phyloP scores from a whole-genome alignment of 2,329 filamentous ascomycete genomes.

The Lachnellula cervina region DNA sequence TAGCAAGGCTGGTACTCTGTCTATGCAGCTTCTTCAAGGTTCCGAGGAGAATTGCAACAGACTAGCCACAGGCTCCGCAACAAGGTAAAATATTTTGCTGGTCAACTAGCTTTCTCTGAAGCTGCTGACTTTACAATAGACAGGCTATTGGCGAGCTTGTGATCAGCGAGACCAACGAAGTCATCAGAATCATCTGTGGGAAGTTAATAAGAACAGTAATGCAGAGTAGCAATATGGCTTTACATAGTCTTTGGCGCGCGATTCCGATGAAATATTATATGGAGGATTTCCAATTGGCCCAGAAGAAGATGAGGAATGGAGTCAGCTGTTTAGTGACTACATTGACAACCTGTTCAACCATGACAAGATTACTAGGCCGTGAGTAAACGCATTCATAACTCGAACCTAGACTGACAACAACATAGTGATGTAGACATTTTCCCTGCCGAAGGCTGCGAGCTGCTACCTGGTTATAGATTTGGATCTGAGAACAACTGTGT shows the following conservation, averaged over 20 bases:
- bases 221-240: slow-evolving; percentile 3
- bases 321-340: slow-evolving; percentile 18
- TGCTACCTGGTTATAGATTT: not conserved
- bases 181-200: slow-evolving; percentile 24
- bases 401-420: not conserved
- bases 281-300: slow-evolving; percentile 19
- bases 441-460: not conserved
- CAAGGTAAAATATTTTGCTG: slow-evolving; percentile 13
- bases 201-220: slow-evolving; percentile 18
- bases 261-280: slow-evolving; percentile 9
- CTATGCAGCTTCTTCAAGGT: slow-evolving; percentile 22
- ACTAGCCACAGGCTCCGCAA: slow-evolving; percentile 17
- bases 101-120: not conserved
- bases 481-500: not conserved
- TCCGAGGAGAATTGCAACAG: slow-evolving; percentile 12
- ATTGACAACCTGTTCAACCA: slow-evolving; percentile 14
- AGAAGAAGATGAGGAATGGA: slow-evolving; percentile 19
- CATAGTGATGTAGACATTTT: not conserved
- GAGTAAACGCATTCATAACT: not conserved
- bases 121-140: slow-evolving; percentile 9
- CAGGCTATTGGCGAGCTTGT: slow-evolving; percentile 20
- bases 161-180: slow-evolving; percentile 23
- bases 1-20: slow-evolving; percentile 24
- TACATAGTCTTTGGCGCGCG: slow-evolving; percentile 22
- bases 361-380: not conserved